Evolutionary conservation across 2,329 filamentous ascomycete species (phyloP), one percentile per base, ranked within the genome.

Genomic region (Mycosphaerella sp.): DNA sequence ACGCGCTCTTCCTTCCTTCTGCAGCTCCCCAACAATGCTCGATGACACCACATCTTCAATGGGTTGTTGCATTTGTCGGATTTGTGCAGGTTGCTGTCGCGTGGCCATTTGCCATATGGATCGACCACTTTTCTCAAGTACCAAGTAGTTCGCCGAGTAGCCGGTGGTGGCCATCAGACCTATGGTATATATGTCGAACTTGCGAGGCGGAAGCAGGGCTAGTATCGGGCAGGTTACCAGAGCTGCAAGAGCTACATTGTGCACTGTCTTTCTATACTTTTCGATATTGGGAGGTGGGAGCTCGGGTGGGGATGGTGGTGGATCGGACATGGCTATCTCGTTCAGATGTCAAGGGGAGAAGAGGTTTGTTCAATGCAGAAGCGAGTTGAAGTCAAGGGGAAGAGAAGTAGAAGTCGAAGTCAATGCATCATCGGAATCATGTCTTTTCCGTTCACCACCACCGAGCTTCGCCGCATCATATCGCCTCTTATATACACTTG

Each of bases 171-270:
- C 65, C 37, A 72, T 66, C 6, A 84, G 73, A 0, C 71, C 71
- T 59, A 80, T 71, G 14, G 80, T 83, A 68, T 80, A 82, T 47
- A 78, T 61, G 62, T 84, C 80, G 44, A 84, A 66, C 66, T 83
- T 83, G 41, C 81, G 78, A 0, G 81, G 81, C 8, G 81, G 81
- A 8, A 84, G 67, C 13, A 75, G 62, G 42, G 75, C 74, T 44
- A 84, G 71, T 7, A 76, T 56, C 0, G 81, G 81, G 53, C 77
- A 79, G 42, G 73, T 63, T 16, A 84, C 62, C 25, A 79, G 65
- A 42, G 74, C 70, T 49, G 66, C 70, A 28, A 80, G 66, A 13
- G 79, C 74, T 56, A 73, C 61, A 57, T 72, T 74, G 64, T 75
- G 75, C 9, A 68, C 56, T 27, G 65, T 61, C 34, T 57, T 56